Conservation (phyloP, 768 basidiomycete genomes). For the Panellus pusillus region DNA sequence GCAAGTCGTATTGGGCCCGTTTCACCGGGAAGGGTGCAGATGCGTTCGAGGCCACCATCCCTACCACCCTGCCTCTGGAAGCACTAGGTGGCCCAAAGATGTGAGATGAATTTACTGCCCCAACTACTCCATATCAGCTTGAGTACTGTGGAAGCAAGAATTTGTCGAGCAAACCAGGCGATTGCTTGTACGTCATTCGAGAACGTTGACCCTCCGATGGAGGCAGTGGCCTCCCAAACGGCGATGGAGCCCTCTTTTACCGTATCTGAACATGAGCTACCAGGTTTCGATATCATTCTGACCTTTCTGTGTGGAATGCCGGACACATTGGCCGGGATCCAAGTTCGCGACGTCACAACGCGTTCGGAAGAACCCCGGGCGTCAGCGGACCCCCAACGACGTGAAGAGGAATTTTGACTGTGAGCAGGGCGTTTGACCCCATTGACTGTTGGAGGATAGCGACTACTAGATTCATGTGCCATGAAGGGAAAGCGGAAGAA, state of each 20-base stretch:
- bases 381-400: too few relatives aligned
- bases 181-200: background rate
- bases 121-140: background rate
- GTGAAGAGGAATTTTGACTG: too few relatives aligned
- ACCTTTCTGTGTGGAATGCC: conserved; percentile 1
- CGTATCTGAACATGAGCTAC: background rate
- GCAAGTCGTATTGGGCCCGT: background rate
- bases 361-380: background rate
- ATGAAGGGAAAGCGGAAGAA: background rate
- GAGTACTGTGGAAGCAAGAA: too few relatives aligned
- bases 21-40: conserved; percentile 9
- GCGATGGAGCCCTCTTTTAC: background rate
- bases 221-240: conserved; percentile 3
- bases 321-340: background rate
- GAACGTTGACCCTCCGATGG: background rate
- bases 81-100: background rate
- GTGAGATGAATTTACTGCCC: background rate
- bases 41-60: background rate
- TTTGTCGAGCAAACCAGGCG: background rate
- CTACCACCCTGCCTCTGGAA: background rate
- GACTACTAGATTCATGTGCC: too few relatives aligned
- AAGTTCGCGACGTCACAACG: background rate
- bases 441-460: too few relatives aligned
- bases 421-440: too few relatives aligned
- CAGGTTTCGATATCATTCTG: background rate